Evolutionary conservation across 139 green algal species (phyloP).

Genomic region (Chlamydomonas incerta): DNA sequence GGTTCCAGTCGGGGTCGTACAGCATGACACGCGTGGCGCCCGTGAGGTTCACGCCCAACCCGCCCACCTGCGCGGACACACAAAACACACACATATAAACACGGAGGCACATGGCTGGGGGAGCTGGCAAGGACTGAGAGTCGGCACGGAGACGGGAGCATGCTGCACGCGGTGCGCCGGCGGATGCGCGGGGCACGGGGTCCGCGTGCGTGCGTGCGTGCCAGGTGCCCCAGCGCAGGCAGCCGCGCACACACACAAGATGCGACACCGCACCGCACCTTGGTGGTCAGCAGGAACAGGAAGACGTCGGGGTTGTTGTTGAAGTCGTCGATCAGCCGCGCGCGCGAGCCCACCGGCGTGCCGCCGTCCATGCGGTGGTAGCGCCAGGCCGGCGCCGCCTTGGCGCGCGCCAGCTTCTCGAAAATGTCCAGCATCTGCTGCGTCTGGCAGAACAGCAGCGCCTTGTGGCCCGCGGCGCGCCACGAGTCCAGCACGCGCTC

Average conservation of each 20-base stretch:
- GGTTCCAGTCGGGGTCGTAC: conserved; percentile 99
- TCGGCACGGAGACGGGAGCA: too few relatives aligned
- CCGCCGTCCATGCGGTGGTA: conserved; percentile 96
- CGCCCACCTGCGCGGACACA: conserved; percentile 76
- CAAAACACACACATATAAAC: too few relatives aligned
- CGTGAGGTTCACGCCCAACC: conserved; percentile 96
- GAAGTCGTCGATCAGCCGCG: conserved; percentile 89
- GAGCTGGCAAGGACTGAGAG: too few relatives aligned
- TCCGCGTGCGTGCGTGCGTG: too few relatives aligned
- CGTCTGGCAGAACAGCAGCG: conserved; percentile 92
- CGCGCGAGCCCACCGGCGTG: conserved; percentile 80
- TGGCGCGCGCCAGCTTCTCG: conserved; percentile 72
- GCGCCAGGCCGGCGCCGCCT: conserved; percentile 49
- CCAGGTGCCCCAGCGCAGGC: too few relatives aligned
- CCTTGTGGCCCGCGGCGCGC: conserved; percentile 84
- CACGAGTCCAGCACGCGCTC: conserved; percentile 84
- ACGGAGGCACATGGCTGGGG: too few relatives aligned
- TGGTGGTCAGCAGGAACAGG: conserved; percentile 96
- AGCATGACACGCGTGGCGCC: conserved; percentile 95
- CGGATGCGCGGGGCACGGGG: too few relatives aligned
- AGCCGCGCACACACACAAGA: too few relatives aligned
- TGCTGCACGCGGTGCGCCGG: too few relatives aligned
- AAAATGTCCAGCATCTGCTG: conserved; percentile 99
- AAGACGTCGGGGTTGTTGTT: conserved; percentile 85
- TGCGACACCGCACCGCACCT: too few relatives aligned